Base-by-base conservation (phyloP, 2,329 filamentous ascomycete species). In the Pseudocercospora macadamiae region DNA sequence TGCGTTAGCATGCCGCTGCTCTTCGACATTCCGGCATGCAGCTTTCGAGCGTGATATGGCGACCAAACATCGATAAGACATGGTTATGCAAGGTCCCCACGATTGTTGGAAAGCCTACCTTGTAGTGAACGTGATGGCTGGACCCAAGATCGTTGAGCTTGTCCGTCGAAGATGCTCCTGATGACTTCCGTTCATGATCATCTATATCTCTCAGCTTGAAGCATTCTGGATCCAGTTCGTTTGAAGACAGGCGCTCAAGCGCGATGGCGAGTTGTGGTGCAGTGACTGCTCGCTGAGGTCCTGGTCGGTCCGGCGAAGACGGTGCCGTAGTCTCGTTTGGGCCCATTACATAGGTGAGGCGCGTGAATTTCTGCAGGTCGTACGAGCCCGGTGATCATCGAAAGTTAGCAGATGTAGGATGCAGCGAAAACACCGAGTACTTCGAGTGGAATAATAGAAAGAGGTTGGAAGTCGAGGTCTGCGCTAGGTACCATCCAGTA, bases 261-360 rank as follows among this genome's bases (percentile, higher is more conserved):
- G 63, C 61, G 9, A 60, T 47, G n/a, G 63, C 61, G 42, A 65
- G 59, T 34, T 63, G 51, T 18, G 63, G 63, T 45, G 58, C 63
- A n/a, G 63, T 65, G 30, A 61, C 52, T 14, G 60, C 28, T 55
- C 60, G 58, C 23, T 42, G 26, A 30, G 55, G 49, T 44, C 23
- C 52, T 10, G 76, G 42, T 75, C 69, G 47, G 71, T 73, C 55
- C 76, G 76, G 16, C 75, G 68, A 59, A 68, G 57, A 51, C n/a
- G 54, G 57, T n/a, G 25, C 14, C 7, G 57, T 54, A n/a, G 39
- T 23, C 26, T 32, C 30, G n/a, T 19, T 21, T 32, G 28, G n/a
- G 16, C 19, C 19, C 54, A 51, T 51, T 9, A 4, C 23, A 7
- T 32, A 21, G 19, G 6, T n/a, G 42, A 47, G 12, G 6, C 10